phyloP scores from a whole-genome alignment of 805 yeast genomes.

The Candida ovalis region DNA sequence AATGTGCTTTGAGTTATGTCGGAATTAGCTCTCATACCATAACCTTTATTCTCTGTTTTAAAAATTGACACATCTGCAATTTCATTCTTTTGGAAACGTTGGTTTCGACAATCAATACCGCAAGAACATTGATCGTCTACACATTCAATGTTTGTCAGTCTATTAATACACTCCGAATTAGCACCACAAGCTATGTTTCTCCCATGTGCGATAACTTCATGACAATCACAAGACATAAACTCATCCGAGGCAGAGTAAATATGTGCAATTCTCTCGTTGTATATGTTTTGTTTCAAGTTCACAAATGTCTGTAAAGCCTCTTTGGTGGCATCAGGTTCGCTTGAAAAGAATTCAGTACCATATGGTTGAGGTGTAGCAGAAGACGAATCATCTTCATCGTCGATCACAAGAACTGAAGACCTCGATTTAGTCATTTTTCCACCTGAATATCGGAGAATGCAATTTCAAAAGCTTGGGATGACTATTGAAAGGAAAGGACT shows the following conservation, averaged over 20 bases:
- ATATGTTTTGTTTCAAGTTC: slow-evolving; percentile 55
- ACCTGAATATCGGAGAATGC: neutral
- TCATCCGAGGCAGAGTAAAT: slow-evolving; percentile 64
- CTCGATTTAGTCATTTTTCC: neutral
- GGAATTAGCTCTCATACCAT: slow-evolving; percentile 73
- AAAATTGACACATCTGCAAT: slow-evolving; percentile 80
- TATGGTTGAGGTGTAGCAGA: slow-evolving; percentile 17
- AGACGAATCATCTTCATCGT: slow-evolving; percentile 9
- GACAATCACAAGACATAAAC: slow-evolving; percentile 88
- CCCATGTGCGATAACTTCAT: slow-evolving; percentile 42
- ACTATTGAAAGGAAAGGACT: too few species aligned
- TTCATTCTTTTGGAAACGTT: slow-evolving; percentile 75
- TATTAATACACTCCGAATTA: slow-evolving; percentile 84
- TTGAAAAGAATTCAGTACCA: slow-evolving; percentile 28
- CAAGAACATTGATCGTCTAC: slow-evolving; percentile 65
- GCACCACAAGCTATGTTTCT: slow-evolving; percentile 73
- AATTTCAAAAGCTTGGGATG: neutral
- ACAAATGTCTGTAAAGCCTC: slow-evolving; percentile 65
- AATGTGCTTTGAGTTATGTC: slow-evolving; percentile 61
- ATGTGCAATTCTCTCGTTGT: slow-evolving; percentile 60
- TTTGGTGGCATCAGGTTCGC: slow-evolving; percentile 54
- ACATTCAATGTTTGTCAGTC: slow-evolving; percentile 92
- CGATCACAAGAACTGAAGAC: neutral
- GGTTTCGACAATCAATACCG: slow-evolving; percentile 79
- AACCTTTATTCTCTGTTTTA: slow-evolving; percentile 81